Base-by-base conservation (phyloP, 2,329 filamentous ascomycete genomes). In the Ophiocordyceps sinensis region DNA sequence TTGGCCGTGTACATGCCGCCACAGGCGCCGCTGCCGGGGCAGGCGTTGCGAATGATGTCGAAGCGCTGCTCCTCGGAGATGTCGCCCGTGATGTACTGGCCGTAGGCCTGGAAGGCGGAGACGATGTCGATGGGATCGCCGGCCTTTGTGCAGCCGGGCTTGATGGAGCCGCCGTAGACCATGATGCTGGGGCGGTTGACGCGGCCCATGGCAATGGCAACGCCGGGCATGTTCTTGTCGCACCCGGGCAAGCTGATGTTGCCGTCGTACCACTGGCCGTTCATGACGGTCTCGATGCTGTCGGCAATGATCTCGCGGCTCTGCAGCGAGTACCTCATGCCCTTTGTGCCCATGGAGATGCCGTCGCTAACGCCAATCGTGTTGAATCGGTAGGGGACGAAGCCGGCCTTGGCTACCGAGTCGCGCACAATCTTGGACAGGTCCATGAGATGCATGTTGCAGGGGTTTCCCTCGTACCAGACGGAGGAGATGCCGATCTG, bases 181-280 rank as follows among this genome's bases (percentile, higher is more conserved):
- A 98, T 98, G 58, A 98, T 71, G 53, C 85, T 87, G 28, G 91
- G 91, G 37, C 91, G 73, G 69, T 98, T 96, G 50, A 95, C 79
- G 51, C 91, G 77, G 31, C 87, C 89, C 85, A 95, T 95, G 43
- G 88, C 91, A 55, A 91, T 91, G 53, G 87, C 67, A 12, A 91
- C 85, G 62, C 85, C 85, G 1, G 87, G 87, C 91, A 98, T 96
- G 68, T 98, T 98, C 78, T 98, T 98, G 74, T 98, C 91, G 65
- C 91, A 98, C 38, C 91, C 91, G 13, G 91, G 91, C 53, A 98
- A 83, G 41, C 86, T 94, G 58, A 98, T 83, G 64, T 96, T 96
- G 51, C 79, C 89, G 62, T 98, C 91, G 60, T 98, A 96, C 87
- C 88, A 96, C 66, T 98, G 91, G 14, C 87, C 91, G 51, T 87